Base-by-base conservation (phyloP, 495 filamentous ascomycete species). In the Hyaloscypha variabilis region DNA sequence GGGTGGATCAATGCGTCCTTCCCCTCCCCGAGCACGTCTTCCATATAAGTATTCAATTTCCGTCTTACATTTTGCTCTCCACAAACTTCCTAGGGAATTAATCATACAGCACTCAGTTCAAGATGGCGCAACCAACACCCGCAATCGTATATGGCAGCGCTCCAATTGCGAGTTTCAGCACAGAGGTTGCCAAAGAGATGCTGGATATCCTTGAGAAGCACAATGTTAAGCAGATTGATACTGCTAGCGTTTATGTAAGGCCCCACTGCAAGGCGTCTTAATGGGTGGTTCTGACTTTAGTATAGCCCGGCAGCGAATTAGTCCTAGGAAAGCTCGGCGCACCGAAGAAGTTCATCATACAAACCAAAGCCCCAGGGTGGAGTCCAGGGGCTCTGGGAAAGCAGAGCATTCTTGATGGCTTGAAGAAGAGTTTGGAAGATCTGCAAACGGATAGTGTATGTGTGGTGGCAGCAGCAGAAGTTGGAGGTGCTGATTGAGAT, bases 361-460 rank as follows among this genome's bases (percentile, higher is more conserved):
- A 76, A 31, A 79, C 76, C 10, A 79, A 80, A 63, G 66, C 70
- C 17, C 71, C 71, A 0, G 73, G 74, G n/a, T 70, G 70, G 30
- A 36, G 14, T 8, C 34, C 61, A 19, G 69, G 71, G 13, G 29
- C 60, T 17, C 59, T 73, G 39, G 66, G 57, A 19, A 74, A 74
- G 58, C 64, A 77, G 24, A 72, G 60, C 21, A 67, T 79, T 34
- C 54, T 78, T 31, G 64, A 70, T 8, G 73, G 72, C 28, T 69
- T 70, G 29, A 64, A 74, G 62, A 66, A 72, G 51, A 76, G 73
- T 39, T 71, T 76, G 46, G 57, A 75, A 66, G 68, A 72, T 49
- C 64, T 79, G 64, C 57, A 64, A 25, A 39, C 70, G 26, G 65
- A 75, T n/a, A 64, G 53, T 28, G 72, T 75, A 70, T 42, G 49